Evolutionary conservation across 2,329 filamentous ascomycete genomes (phyloP).

Genomic region (Pseudogymnoascus sp.): DNA sequence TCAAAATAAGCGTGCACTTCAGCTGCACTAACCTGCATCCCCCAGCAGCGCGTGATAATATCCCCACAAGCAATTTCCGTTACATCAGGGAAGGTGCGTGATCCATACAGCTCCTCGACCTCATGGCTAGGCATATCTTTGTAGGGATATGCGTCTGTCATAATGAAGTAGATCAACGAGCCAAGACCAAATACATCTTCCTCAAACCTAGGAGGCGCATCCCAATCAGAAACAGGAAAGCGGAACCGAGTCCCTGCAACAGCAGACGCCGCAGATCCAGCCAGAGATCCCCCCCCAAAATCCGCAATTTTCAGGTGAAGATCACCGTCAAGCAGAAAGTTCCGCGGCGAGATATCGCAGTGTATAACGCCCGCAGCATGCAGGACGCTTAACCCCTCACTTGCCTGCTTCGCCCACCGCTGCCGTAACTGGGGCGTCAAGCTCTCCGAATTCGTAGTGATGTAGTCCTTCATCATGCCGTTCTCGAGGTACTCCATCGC

Average conservation of each 20-base stretch:
- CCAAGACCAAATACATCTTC: neutral
- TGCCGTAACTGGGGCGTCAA: neutral
- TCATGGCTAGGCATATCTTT: neutral
- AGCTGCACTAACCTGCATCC: neutral
- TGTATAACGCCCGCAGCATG: neutral
- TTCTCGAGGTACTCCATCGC: neutral
- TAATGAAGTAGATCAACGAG: neutral
- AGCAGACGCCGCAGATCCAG: neutral
- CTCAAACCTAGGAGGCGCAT: neutral
- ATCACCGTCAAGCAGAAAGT: neutral
- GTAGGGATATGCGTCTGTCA: neutral
- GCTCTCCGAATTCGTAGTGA: neutral
- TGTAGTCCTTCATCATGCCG: neutral
- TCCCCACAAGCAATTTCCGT: neutral
- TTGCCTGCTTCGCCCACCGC: neutral
- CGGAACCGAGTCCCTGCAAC: neutral
- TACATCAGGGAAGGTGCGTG: neutral
- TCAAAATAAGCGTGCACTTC: neutral
- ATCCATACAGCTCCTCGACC: neutral
- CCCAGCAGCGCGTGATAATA: neutral
- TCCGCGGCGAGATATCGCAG: neutral
- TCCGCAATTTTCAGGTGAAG: neutral
- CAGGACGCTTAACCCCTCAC: neutral
- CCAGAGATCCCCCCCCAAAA: neutral
- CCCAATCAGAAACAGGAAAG: neutral